A percentile compares a stretch with the other conserved stretches of the same genome.
Conservation (phyloP, 1,284 basidiomycete genomes). For the Ganoderma leucocontextum region DNA sequence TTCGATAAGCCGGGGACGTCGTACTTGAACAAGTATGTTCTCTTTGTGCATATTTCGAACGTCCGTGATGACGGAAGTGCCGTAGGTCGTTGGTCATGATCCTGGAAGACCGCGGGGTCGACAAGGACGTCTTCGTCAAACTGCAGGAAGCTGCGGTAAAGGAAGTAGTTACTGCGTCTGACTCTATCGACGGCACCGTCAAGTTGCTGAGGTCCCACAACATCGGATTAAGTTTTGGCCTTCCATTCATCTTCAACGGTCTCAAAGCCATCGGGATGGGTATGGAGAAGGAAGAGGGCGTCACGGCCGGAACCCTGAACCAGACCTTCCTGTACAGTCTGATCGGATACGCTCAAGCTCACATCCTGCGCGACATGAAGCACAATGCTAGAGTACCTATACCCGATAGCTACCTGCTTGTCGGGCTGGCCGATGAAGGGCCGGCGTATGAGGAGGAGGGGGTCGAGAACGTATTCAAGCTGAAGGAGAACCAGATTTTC, state of each 20-base stretch:
- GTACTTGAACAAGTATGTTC: constrained; percentile 68
- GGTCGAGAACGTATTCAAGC: constrained; percentile 57
- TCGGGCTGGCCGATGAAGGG: constrained; percentile 84
- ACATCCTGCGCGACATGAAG: constrained; percentile 75
- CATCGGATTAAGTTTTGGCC: constrained; percentile 59
- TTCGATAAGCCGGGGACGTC: constrained; percentile 64
- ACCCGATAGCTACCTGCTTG: constrained; percentile 70
- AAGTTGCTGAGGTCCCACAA: constrained; percentile 55
- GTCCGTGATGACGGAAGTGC: background rate
- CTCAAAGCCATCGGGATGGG: constrained; percentile 59
- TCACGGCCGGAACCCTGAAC: constrained; percentile 48
- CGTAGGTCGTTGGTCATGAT: constrained; percentile 73
- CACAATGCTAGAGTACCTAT: constrained; percentile 76
- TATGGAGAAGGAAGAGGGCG: constrained; percentile 44
- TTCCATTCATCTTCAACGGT: constrained; percentile 58
- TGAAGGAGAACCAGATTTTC: constrained; percentile 65
- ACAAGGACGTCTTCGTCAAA: constrained; percentile 57
- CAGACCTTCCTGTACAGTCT: constrained; percentile 67
- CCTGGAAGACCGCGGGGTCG: constrained; percentile 70
- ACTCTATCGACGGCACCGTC: constrained; percentile 56
- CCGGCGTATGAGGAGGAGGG: constrained; percentile 61
- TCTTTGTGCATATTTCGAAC: background rate
- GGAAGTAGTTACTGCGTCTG: constrained; percentile 61
- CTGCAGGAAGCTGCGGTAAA: constrained; percentile 65
- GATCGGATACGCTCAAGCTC: constrained; percentile 60